Base-by-base conservation (phyloP, 106 monocot species). In the Iris macrosiphon region DNA sequence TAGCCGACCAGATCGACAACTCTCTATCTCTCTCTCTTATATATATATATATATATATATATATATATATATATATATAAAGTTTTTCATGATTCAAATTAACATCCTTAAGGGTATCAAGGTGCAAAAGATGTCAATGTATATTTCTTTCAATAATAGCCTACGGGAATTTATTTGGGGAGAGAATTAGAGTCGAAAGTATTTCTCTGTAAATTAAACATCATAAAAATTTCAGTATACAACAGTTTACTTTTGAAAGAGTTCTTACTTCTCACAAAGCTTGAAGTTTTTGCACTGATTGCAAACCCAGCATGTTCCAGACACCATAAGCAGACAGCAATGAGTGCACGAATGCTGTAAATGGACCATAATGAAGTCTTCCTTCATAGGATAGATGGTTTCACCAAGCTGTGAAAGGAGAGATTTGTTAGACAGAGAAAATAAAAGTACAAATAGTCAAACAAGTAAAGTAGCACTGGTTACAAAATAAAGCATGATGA, bases 291-390 rank as follows among this genome's bases (percentile, higher is more conserved):
- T 84, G 84, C 94, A 94, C 20, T 73, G 72, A 47, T 71, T 75
- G 68, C 94, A 94, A 61, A 85, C 81, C 94, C 94, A 94, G 32
- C 84, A 81, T 50, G 69, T 73, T 31, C 94, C 94, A 57, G 77
- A 80, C n/a, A 85, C 81, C 94, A 94, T 94, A 34, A 94, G 75
- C 6, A 68, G 9, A 56, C 94, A 94, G 33, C 94, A 94, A 62
- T 89, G 89, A 17, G 64, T 71, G 75, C 94, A 94, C 23, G 81
- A 61, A 70, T 89, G 81, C 59, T 94, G 94, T 41, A 94, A 59
- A 69, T 94, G 94, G 16, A 94, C 94, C 94, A 94, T 94, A 15
- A 94, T 94, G 74, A 94, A 89, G 52, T 94, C 94, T 68, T 94
- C 94, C 68, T 88, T 94, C 84, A 94, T 94, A 0, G 94, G 94